phyloP scores from a whole-genome alignment of 148 eudicot species.

The Diospyros kaki region DNA sequence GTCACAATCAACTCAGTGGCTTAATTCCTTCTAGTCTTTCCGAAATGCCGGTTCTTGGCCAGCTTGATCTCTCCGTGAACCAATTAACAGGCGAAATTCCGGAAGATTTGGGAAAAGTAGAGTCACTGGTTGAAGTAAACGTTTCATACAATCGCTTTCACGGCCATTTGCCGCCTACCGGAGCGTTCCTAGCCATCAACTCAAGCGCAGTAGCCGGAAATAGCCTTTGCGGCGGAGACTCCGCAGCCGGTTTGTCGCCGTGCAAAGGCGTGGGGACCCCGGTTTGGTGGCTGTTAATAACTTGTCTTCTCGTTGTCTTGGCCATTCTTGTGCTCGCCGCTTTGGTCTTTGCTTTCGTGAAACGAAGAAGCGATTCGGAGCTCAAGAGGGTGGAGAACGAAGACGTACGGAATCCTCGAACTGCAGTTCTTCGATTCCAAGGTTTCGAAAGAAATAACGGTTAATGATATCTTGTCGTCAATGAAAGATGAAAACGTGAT shows the following conservation, averaged over 20 bases:
- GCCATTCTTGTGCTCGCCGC: constrained; percentile 2
- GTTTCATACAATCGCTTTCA: constrained; percentile 61
- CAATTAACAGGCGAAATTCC: constrained; percentile 63
- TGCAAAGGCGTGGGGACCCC: constrained; percentile 29
- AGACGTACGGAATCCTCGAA: constrained; percentile 58
- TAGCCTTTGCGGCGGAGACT: constrained; percentile 44
- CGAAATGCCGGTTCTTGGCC: constrained; percentile 69
- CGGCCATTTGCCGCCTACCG: constrained; percentile 64
- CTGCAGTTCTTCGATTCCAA: constrained; percentile 42
- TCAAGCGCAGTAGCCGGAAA: constrained; percentile 58
- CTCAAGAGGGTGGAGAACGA: constrained; percentile 34
- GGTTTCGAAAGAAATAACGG: constrained; percentile 27
- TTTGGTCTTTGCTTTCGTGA: constrained; percentile 12
- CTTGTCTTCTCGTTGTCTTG: constrained; percentile 20
- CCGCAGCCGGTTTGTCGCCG: constrained; percentile 35
- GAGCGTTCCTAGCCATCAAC: constrained; percentile 67
- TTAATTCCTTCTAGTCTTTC: constrained; percentile 51
- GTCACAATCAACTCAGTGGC: constrained; percentile 58
- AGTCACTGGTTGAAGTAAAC: constrained; percentile 69
- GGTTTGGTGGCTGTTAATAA: constrained; percentile 24
- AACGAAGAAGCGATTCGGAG: constrained; percentile 14
- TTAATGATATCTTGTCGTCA: constrained; percentile 34
- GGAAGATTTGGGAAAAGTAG: constrained; percentile 39
- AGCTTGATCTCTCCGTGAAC: constrained; percentile 70
- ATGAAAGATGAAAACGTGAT: constrained; percentile 28